phyloP scores from a whole-genome alignment of 2,329 filamentous ascomycete genomes.

The Nemania bipapillata region DNA sequence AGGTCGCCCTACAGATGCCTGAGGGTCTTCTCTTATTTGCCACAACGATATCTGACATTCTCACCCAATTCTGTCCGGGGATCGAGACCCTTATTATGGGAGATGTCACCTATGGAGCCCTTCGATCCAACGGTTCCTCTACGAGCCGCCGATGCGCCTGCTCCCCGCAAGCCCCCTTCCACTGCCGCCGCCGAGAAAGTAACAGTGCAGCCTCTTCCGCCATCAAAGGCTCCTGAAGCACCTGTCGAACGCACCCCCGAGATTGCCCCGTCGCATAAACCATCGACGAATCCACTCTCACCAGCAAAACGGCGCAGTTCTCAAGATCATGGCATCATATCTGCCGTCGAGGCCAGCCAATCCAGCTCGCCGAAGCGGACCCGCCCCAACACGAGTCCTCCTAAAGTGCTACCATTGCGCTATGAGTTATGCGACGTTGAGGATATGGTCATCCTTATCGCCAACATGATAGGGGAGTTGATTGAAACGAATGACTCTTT shows the following conservation, averaged over 20 bases:
- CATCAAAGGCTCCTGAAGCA: conserved; percentile 41
- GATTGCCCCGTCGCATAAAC: conserved; percentile 35
- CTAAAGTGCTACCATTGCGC: conserved; percentile 72
- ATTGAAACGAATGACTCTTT: conserved; percentile 92
- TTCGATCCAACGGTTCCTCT: conserved; percentile 55
- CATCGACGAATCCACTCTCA: conserved; percentile 46
- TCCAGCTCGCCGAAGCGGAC: conserved; percentile 63
- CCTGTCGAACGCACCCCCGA: conserved; percentile 45
- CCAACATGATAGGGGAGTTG: conserved; percentile 94
- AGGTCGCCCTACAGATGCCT: conserved; percentile 94
- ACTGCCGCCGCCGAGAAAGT: conserved; percentile 35
- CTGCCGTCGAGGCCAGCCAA: conserved; percentile 50
- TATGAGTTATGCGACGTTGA: conserved; percentile 86
- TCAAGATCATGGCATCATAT: conserved; percentile 49
- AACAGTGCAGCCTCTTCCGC: conserved; percentile 34
- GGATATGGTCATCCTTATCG: conserved; percentile 89
- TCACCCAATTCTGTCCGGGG: conserved; percentile 91
- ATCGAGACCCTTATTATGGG: conserved; percentile 98
- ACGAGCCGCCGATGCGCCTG: conserved; percentile 49
- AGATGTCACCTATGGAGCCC: conserved; percentile 94
- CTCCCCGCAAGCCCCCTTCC: conserved; percentile 46
- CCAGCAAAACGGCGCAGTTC: conserved; percentile 60
- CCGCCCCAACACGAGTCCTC: conserved; percentile 61
- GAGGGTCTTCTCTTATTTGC: conserved; percentile 95
- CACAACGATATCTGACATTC: conserved; percentile 95